Percentiles rank a stretch among this genome's conserved stretches.
Evolutionary conservation across 2,329 filamentous ascomycete species (phyloP).

Genomic region (Talaromyces amestolkiae): DNA sequence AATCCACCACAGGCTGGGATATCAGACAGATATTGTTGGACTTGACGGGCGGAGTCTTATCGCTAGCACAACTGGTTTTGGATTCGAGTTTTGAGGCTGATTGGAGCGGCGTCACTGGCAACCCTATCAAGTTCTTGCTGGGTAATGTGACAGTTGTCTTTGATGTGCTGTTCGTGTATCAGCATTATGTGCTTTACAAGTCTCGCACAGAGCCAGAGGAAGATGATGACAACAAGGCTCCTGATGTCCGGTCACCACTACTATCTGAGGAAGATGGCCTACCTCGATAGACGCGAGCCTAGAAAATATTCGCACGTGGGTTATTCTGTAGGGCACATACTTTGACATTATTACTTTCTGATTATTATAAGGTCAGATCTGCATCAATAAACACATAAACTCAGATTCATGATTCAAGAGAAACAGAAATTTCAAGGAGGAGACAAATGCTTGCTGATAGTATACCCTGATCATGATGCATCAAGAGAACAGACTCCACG

Average conservation of each 20-base stretch:
- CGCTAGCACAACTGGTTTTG: constrained; percentile 74
- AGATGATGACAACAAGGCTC: constrained; percentile 22
- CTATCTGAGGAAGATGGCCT: constrained; percentile 21
- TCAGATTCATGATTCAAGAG: not conserved
- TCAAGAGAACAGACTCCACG: not conserved
- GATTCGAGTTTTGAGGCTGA: constrained; percentile 81
- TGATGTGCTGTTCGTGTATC: constrained; percentile 78
- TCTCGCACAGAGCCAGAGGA: constrained; percentile 25
- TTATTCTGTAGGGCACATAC: not conserved
- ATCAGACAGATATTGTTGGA: constrained; percentile 84
- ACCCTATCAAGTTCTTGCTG: constrained; percentile 84
- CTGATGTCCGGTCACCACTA: constrained; percentile 31
- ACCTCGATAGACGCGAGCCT: not conserved
- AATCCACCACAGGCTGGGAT: constrained; percentile 83
- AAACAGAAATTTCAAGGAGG: not conserved
- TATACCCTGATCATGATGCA: not conserved
- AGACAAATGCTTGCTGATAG: not conserved
- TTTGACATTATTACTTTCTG: not conserved
- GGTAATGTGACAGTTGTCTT: constrained; percentile 84
- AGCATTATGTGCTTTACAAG: constrained; percentile 80
- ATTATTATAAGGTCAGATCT: not conserved
- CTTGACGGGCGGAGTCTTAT: constrained; percentile 75
- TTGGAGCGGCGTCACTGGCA: constrained; percentile 88
- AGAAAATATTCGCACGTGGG: not conserved
- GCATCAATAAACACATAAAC: not conserved